A percentile compares a stretch with the other conserved stretches of the same genome.
phyloP scores from a whole-genome alignment of 2,329 filamentous ascomycete species.

The Arthrobotrys megalospora region DNA sequence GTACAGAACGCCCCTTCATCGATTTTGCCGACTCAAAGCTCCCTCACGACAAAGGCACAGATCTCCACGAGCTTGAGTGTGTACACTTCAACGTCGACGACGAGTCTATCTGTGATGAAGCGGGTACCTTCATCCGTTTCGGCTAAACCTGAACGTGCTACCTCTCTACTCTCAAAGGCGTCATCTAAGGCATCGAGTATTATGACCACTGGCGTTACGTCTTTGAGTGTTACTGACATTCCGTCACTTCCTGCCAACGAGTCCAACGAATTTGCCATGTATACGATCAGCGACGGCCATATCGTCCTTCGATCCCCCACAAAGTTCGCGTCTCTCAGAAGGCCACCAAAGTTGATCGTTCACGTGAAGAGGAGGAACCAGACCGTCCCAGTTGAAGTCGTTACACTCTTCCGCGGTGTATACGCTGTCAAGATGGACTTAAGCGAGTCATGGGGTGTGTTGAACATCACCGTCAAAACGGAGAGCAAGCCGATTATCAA shows the following conservation, averaged over 20 bases:
- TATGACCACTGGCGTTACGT: slow-evolving; percentile 51
- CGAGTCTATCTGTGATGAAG: slow-evolving; percentile 52
- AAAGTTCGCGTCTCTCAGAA: slow-evolving; percentile 68
- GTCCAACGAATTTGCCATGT: slow-evolving; percentile 70
- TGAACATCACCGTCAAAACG: slow-evolving; percentile 74
- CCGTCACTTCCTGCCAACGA: slow-evolving; percentile 63
- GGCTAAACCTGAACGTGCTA: slow-evolving; percentile 4
- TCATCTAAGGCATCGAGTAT: slow-evolving; percentile 29
- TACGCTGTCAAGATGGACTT: slow-evolving; percentile 69
- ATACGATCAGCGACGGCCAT: slow-evolving; percentile 72
- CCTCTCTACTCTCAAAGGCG: slow-evolving; percentile 30
- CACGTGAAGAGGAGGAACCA: slow-evolving; percentile 69
- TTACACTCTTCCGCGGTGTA: slow-evolving; percentile 71
- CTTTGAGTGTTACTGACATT: slow-evolving; percentile 52
- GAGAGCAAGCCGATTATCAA: slow-evolving; percentile 75
- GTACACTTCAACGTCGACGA: slow-evolving; percentile 21
- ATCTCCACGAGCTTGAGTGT: slow-evolving; percentile 28
- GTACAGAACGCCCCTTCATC: background rate
- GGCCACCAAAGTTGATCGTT: slow-evolving; percentile 70
- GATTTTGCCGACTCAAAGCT: slow-evolving; percentile 10
- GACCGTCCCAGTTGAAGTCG: slow-evolving; percentile 69
- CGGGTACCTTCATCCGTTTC: slow-evolving; percentile 10
- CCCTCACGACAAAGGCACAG: slow-evolving; percentile 30
- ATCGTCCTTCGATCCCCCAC: slow-evolving; percentile 71
- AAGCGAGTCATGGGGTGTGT: slow-evolving; percentile 73